Percentiles rank a stretch among this genome's conserved stretches.
These are phyloP conservation scores for Talaromyces sp. DNA, from an alignment of 2,329 filamentous ascomycete genomes.

Conservation along the genomic window DNA sequence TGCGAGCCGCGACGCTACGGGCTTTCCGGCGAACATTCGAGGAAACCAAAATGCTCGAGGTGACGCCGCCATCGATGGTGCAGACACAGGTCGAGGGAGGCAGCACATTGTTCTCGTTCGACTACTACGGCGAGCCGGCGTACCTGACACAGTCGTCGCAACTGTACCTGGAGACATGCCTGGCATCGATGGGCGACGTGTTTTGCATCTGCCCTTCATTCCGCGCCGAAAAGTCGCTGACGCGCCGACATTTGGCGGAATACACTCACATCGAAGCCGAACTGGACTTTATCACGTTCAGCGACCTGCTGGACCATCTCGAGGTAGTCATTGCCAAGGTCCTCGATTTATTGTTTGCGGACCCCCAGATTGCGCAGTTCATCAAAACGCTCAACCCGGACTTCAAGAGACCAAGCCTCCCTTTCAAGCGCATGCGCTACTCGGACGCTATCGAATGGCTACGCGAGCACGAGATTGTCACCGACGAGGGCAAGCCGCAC, in stretches of 20 bases:
- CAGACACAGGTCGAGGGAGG: slow-evolving; percentile 95
- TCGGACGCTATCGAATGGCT: slow-evolving; percentile 93
- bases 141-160: slow-evolving; percentile 97
- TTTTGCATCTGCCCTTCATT: slow-evolving; percentile 99
- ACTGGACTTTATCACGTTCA: slow-evolving; percentile 91
- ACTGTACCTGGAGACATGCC: slow-evolving; percentile 91
- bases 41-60: slow-evolving; percentile 73
- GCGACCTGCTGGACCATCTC: slow-evolving; percentile 80
- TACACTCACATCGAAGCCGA: slow-evolving; percentile 97
- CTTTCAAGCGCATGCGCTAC: slow-evolving; percentile 95
- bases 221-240: slow-evolving; percentile 93
- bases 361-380: slow-evolving; percentile 66
- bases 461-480: slow-evolving; percentile 79
- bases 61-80: slow-evolving; percentile 83
- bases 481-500: slow-evolving; percentile 88
- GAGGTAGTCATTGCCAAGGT: slow-evolving; percentile 86
- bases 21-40: slow-evolving; percentile 78
- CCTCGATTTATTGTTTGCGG: slow-evolving; percentile 69
- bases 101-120: slow-evolving; percentile 81
- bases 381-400: slow-evolving; percentile 87
- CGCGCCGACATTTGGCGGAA: slow-evolving; percentile 88
- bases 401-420: slow-evolving; percentile 75
- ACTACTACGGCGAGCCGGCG: slow-evolving; percentile 84
- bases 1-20: slow-evolving; percentile 73
- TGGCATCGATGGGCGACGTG: slow-evolving; percentile 87